Evolutionary conservation across 169 alveolate genomes (phyloP).

Genomic region (Besnoitia besnoiti): DNA sequence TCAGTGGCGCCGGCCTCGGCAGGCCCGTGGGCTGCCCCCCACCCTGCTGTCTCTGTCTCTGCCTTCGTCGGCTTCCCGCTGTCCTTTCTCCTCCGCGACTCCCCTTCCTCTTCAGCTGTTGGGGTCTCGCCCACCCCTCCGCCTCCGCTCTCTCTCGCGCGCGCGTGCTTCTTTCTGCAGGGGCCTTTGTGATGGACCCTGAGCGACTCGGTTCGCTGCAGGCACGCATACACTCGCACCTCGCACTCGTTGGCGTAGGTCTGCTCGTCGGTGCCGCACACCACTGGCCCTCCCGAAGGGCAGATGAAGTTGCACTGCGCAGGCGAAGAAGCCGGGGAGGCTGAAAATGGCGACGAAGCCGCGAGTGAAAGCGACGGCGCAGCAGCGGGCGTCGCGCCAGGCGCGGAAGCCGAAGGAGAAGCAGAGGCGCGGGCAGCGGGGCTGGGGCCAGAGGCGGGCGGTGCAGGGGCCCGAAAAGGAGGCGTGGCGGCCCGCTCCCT

Average conservation of each 20-base stretch:
- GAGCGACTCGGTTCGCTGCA: not conserved
- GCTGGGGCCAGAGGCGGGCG: not conserved
- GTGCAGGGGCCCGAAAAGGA: no score
- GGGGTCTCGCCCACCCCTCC: not conserved
- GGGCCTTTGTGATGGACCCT: not conserved
- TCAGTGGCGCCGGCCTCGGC: not conserved
- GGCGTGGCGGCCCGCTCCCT: no score
- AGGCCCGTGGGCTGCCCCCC: not conserved
- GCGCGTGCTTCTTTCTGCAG: not conserved
- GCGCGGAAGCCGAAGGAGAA: not conserved
- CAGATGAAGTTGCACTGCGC: conserved; percentile 17
- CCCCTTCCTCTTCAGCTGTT: not conserved
- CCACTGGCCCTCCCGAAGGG: conserved; percentile 17
- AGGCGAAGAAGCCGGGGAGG: not conserved
- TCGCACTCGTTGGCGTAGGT: conserved; percentile 25
- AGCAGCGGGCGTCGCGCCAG: not conserved
- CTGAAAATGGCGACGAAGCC: not conserved
- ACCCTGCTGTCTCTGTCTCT: not conserved
- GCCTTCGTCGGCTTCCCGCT: not conserved
- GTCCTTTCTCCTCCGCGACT: no score
- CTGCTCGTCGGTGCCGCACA: conserved; percentile 34
- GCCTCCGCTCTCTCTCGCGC: not conserved
- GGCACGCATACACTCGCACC: conserved; percentile 8
- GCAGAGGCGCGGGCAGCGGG: not conserved
- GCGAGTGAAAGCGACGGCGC: not conserved